Conservation (phyloP, 176 grass and related monocot genomes). For the Zea luxurians region DNA sequence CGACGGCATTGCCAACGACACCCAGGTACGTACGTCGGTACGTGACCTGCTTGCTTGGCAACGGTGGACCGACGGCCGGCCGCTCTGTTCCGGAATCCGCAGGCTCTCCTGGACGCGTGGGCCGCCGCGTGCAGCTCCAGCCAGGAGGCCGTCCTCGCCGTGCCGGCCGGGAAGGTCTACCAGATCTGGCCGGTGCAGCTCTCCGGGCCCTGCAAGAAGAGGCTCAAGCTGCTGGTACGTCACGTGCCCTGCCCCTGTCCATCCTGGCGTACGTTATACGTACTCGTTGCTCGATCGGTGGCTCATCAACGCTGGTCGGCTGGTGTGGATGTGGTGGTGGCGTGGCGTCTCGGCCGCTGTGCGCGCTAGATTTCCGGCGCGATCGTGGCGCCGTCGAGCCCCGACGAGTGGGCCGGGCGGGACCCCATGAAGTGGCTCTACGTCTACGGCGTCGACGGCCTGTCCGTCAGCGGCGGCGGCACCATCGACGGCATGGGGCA, state of each 20-base stretch:
- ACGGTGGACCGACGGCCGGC: no score
- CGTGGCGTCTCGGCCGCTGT: not conserved
- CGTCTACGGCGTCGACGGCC: constrained; percentile 52
- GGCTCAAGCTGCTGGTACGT: constrained; percentile 66
- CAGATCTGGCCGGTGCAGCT: constrained; percentile 55
- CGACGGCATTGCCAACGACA: constrained; percentile 65
- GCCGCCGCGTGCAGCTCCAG: constrained; percentile 46
- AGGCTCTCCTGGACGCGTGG: constrained; percentile 73
- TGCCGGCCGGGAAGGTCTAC: constrained; percentile 60
- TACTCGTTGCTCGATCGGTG: not conserved
- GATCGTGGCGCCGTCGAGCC: constrained; percentile 60
- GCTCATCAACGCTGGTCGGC: no score
- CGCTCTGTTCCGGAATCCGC: no score
- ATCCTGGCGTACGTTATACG: not conserved
- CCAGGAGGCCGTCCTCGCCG: constrained; percentile 40
- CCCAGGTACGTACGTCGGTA: not conserved
- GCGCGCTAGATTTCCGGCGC: constrained; percentile 46
- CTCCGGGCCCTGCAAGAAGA: constrained; percentile 68
- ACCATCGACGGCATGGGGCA: constrained; percentile 71
- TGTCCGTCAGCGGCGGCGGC: constrained; percentile 65
- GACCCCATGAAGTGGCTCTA: constrained; percentile 70
- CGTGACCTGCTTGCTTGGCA: no score
- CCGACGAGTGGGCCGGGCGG: constrained; percentile 49
- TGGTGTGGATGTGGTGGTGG: no score
- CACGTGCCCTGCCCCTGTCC: not conserved